These are phyloP conservation scores for Solanum tarapatanum DNA, from an alignment of 257 asterid genomes.

Conservation along the genomic window DNA sequence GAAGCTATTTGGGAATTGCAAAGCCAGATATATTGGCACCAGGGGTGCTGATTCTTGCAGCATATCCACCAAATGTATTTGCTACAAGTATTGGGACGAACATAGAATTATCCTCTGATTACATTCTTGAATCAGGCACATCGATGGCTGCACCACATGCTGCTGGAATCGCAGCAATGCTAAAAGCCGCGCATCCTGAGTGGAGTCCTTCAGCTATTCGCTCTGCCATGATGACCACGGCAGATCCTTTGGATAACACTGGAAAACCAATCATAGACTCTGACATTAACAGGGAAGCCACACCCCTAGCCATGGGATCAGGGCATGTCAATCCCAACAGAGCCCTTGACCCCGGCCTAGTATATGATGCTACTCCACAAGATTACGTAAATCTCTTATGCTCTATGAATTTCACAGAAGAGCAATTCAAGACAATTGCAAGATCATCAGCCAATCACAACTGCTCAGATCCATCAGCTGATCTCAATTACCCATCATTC, in stretches of 20 bases:
- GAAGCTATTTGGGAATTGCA: neutral
- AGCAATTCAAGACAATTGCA: conserved; percentile 4
- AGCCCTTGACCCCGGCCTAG: conserved; percentile 17
- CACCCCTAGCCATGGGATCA: conserved; percentile 14
- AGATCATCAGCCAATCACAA: neutral
- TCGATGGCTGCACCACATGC: conserved; percentile 1
- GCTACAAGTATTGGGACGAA: neutral
- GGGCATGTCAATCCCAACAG: conserved; percentile 12
- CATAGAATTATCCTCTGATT: neutral
- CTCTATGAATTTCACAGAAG: conserved; percentile 11
- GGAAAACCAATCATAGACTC: neutral
- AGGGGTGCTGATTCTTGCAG: neutral
- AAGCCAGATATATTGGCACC: conserved; percentile 1
- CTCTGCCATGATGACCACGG: conserved; percentile 18
- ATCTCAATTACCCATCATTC: conserved; percentile 17
- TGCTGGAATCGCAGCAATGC: conserved; percentile 6
- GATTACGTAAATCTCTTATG: conserved; percentile 17
- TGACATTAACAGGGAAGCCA: neutral
- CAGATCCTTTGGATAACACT: conserved; percentile 1
- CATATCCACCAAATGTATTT: neutral
- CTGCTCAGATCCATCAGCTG: conserved; percentile 4
- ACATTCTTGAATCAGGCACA: conserved; percentile 1
- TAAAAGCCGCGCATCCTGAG: neutral
- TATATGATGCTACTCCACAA: conserved; percentile 12
- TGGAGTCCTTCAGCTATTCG: conserved; percentile 8